Evolutionary conservation across 306 rosid species (phyloP), one percentile per base, ranked within the genome.

Genomic region (Corylus americana): DNA sequence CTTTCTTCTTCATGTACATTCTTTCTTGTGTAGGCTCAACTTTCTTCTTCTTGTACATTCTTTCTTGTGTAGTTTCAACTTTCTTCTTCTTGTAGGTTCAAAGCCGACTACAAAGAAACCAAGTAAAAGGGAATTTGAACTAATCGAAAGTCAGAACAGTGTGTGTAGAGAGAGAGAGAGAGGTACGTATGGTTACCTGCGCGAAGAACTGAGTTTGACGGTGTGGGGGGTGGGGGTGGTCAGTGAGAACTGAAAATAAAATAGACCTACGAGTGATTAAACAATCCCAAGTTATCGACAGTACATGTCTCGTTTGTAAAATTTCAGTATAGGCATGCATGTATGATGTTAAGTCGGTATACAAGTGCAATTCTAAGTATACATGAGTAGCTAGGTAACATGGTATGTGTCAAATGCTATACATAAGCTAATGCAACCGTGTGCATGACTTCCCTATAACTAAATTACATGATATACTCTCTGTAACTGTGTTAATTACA

Each of bases 1-100:
- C 61, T 66, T 75, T 74, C 55, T 54, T 54, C 63, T 59, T 74
- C 70, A 25, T 50, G 42, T 67, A 71, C 83, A 80, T 74, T 27
- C 44, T 80, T 18, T 53, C 5, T 45, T 9, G 27, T 9, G 25
- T 71, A 5, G 12, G 13, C 7, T 18, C 49, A 39, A 71, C 61
- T 66, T 75, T 74, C 55, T 54, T 54, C 63, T 59, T 74, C 70
- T 51, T 20, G 25, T 67, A 71, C 83, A 80, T 55, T 27, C 44
- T 74, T 18, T 53, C 5, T 31, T 1, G 35, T 31, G 35, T 31
- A 31, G 35, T 2, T 31, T 31, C 35, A 31, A 31, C 16, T 42
- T 64, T 64, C 31, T 17, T 39, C 49, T 39, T n/a, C 45, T 42
- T 42, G 45, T 71, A 5, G 12, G 13, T 13, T 18, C 49, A 39